These are phyloP conservation scores for Lyophyllum decastes DNA, from an alignment of 768 basidiomycete genomes.

Conservation along the genomic window DNA sequence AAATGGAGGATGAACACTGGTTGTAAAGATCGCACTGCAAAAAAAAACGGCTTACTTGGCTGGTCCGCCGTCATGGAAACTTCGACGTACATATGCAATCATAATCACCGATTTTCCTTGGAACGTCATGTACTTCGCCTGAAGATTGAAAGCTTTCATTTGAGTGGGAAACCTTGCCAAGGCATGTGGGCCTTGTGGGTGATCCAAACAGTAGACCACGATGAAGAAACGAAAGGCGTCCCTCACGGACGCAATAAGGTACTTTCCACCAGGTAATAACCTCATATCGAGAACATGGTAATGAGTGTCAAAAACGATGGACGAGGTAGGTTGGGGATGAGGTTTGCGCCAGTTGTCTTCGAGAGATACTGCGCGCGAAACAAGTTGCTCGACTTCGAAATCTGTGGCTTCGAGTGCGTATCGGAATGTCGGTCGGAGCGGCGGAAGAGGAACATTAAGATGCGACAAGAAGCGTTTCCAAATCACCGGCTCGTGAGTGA, in stretches of 20 bases:
- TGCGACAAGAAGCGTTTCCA: conserved; percentile 65
- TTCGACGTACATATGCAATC: conserved; percentile 52
- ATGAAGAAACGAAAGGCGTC: conserved; percentile 53
- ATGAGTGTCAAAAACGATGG: conserved; percentile 27
- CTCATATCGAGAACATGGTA: conserved; percentile 52
- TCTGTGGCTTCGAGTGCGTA: conserved; percentile 38
- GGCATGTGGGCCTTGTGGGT: conserved; percentile 43
- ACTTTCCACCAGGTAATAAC: conserved; percentile 67
- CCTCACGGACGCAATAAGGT: conserved; percentile 61
- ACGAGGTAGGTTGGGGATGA: conserved; percentile 33
- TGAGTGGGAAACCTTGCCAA: conserved; percentile 51
- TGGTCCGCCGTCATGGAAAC: conserved; percentile 25
- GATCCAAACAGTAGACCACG: conserved; percentile 57
- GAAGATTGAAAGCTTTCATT: conserved; percentile 55
- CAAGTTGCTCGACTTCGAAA: conserved; percentile 56
- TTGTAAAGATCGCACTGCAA: not conserved
- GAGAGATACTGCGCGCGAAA: conserved; percentile 59
- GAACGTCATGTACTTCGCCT: conserved; percentile 60
- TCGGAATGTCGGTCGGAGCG: conserved; percentile 58
- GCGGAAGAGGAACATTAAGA: conserved; percentile 59
- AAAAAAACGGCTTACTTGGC: conserved; percentile 12
- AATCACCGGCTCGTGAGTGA: conserved; percentile 67
- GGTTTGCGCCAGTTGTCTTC: conserved; percentile 58
- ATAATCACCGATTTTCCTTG: conserved; percentile 49
- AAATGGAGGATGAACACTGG: conserved; percentile 14